These are phyloP conservation scores for sunflower (Helianthus annuus) DNA, from an alignment of 129 eudicot species.

Conservation along the genomic window HanXRQr2.0-SUNRISE NC_035446.2:139031823-139032322, in stretches of 20 bases:
- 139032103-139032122: conserved; percentile 16
- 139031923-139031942: conserved; percentile 1
- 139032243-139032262: conserved; percentile 33
- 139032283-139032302: conserved; percentile 67
- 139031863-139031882: conserved; percentile 18
- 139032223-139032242: background rate
- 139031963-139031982: background rate
- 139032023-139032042: background rate
- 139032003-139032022: background rate
- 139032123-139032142: conserved; percentile 4
- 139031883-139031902: conserved; percentile 15
- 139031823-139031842: conserved; percentile 19
- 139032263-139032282: conserved; percentile 44
- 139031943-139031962: conserved; percentile 13
- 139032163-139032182: conserved; percentile 13
- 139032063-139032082: background rate
- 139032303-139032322: conserved; percentile 55
- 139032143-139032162: background rate
- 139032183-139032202: conserved; percentile 11
- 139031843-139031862: conserved; percentile 23
- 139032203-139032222: conserved; percentile 8
- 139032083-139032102: conserved; percentile 1
- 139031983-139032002: background rate
- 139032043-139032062: background rate
- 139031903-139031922: conserved; percentile 26